phyloP scores from a whole-genome alignment of 306 rosid genomes.

The Glycyrrhiza uralensis region DNA sequence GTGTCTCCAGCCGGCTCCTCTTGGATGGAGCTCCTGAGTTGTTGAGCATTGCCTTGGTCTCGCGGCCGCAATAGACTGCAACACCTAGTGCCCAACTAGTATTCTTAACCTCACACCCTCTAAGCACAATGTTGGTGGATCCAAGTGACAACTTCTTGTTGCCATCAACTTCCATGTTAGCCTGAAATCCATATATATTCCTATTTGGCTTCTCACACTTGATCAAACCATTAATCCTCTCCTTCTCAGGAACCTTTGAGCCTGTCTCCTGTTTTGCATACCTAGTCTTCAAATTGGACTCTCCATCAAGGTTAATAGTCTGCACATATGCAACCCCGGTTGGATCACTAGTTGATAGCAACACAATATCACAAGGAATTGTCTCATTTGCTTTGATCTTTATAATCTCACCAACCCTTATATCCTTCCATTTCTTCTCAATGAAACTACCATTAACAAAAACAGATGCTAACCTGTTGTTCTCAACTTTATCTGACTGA shows the following conservation, averaged over 20 bases:
- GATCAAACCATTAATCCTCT: conserved; percentile 50
- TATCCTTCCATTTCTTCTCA: conserved; percentile 59
- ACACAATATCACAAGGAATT: conserved; percentile 91
- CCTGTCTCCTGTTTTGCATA: conserved; percentile 89
- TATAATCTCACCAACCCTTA: conserved; percentile 77
- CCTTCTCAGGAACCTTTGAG: conserved; percentile 53
- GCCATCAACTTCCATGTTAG: conserved; percentile 75
- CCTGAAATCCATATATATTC: conserved; percentile 89
- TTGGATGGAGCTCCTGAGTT: conserved; percentile 95
- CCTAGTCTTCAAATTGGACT: conserved; percentile 86
- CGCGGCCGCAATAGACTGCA: conserved; percentile 79
- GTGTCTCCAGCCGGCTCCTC: conserved; percentile 89
- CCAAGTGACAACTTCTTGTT: conserved; percentile 80
- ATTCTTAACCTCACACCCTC: conserved; percentile 93
- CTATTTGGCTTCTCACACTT: conserved; percentile 93
- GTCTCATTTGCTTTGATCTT: conserved; percentile 59
- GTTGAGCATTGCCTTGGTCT: conserved; percentile 90
- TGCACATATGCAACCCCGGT: conserved; percentile 94
- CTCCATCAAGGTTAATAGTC: conserved; percentile 88
- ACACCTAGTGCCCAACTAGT: conserved; percentile 91
- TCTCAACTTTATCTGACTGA: conserved; percentile 75
- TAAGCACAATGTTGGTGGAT: conserved; percentile 78
- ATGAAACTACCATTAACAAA: conserved; percentile 40
- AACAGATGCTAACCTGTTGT: conserved; percentile 72
- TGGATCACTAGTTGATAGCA: conserved; percentile 90